Evolutionary conservation across 805 yeast species (phyloP).

Genomic region (Debaryomyces hansenii): DNA sequence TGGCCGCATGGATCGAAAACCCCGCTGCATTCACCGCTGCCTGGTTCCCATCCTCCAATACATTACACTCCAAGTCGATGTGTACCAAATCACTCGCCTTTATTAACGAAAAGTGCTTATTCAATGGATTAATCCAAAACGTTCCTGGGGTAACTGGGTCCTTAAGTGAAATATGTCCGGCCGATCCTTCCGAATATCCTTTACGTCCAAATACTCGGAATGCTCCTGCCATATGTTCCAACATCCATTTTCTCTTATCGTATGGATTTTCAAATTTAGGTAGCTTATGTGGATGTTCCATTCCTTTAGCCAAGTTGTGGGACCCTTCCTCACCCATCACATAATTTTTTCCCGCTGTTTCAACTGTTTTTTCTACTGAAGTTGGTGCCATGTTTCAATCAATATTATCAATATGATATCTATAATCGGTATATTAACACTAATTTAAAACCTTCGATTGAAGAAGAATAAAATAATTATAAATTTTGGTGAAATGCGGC

Average conservation of each 20-base stretch:
- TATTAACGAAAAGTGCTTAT: conserved; percentile 58
- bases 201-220: conserved; percentile 77
- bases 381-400: conserved; percentile 1
- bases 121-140: conserved; percentile 88
- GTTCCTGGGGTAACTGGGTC: conserved; percentile 80
- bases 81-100: conserved; percentile 43
- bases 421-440: background rate
- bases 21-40: conserved; percentile 42
- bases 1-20: conserved; percentile 38
- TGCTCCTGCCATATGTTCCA: conserved; percentile 81
- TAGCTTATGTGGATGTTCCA: conserved; percentile 46
- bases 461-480: background rate
- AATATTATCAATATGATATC: background rate
- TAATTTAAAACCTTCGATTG: background rate
- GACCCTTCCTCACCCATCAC: conserved; percentile 49
- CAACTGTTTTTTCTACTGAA: background rate
- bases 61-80: conserved; percentile 33
- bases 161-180: conserved; percentile 83
- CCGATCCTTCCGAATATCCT: conserved; percentile 75
- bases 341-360: conserved; percentile 36
- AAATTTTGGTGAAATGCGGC: background rate
- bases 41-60: conserved; percentile 39
- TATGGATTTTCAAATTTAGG: conserved; percentile 51
- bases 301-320: conserved; percentile 59
- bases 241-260: conserved; percentile 52